phyloP scores from a whole-genome alignment of 1,284 basidiomycete genomes.

The Phylloboletellus chloephorus region DNA sequence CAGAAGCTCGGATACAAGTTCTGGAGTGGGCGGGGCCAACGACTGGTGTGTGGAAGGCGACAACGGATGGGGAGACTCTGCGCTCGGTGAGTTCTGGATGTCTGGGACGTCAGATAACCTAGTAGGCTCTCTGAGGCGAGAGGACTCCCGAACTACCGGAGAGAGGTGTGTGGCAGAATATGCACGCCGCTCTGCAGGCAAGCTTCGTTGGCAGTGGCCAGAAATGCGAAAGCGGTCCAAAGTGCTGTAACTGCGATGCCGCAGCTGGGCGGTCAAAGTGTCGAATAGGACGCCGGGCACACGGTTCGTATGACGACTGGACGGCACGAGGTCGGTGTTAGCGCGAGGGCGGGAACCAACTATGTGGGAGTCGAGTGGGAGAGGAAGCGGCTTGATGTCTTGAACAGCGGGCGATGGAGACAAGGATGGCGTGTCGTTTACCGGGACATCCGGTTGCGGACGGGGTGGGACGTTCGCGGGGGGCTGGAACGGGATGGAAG shows the following conservation, averaged over 20 bases:
- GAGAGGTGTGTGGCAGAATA: neutral
- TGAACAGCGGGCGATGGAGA: slow-evolving; percentile 1
- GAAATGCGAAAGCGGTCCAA: slow-evolving; percentile 3
- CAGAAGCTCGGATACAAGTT: slow-evolving; percentile 28
- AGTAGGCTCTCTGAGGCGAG: slow-evolving; percentile 7
- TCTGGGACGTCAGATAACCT: slow-evolving; percentile 8
- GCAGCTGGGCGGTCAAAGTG: slow-evolving; percentile 7
- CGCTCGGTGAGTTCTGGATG: neutral
- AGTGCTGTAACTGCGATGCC: slow-evolving; percentile 19
- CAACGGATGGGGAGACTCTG: slow-evolving; percentile 1
- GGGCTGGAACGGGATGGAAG: neutral
- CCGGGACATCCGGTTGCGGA: slow-evolving; percentile 1
- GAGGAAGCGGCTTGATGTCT: slow-evolving; percentile 10
- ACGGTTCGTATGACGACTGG: slow-evolving; percentile 9
- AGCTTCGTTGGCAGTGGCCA: slow-evolving; percentile 1
- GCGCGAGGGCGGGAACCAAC: slow-evolving; percentile 19
- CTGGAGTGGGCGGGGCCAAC: slow-evolving; percentile 15
- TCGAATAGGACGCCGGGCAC: slow-evolving; percentile 9
- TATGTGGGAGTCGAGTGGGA: neutral
- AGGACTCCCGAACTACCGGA: slow-evolving; percentile 1
- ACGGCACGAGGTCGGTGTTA: slow-evolving; percentile 20
- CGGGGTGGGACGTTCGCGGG: neutral
- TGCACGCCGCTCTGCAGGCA: slow-evolving; percentile 4
- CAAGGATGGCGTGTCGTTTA: neutral
- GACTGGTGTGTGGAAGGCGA: slow-evolving; percentile 1